phyloP scores from a whole-genome alignment of 495 filamentous ascomycete genomes.

The Lasiosphaeris hirsuta region DNA sequence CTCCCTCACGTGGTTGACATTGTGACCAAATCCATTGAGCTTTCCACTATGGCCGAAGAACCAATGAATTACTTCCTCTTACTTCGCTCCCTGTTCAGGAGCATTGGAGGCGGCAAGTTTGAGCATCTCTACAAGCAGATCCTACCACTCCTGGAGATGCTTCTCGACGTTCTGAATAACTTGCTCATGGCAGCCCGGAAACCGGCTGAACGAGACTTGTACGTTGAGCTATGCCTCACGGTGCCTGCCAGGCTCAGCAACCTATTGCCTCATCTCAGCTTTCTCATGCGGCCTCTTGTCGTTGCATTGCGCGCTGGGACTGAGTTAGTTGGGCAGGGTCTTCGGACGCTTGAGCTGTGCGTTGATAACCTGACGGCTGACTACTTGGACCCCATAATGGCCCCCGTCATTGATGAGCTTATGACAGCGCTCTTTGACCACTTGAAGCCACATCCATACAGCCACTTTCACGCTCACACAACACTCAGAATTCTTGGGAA shows the following conservation, averaged over 20 bases:
- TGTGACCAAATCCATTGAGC: constrained; percentile 90
- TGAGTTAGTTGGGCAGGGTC: constrained; percentile 89
- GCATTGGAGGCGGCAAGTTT: constrained; percentile 95
- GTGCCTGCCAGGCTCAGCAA: constrained; percentile 94
- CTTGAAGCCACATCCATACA: constrained; percentile 85
- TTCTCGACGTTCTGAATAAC: constrained; percentile 95
- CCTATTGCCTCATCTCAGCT: constrained; percentile 92
- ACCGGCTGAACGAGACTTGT: constrained; percentile 86
- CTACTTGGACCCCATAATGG: constrained; percentile 98
- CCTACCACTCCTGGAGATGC: constrained; percentile 90
- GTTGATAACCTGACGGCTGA: constrained; percentile 98
- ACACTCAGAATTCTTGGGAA: constrained; percentile 99
- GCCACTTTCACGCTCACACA: constrained; percentile 94
- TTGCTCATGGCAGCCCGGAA: constrained; percentile 84
- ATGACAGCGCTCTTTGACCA: constrained; percentile 97
- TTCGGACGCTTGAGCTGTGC: constrained; percentile 91
- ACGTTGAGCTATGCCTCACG: constrained; percentile 93
- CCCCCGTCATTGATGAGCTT: constrained; percentile 94
- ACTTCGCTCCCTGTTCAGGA: constrained; percentile 85
- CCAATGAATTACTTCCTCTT: constrained; percentile 99
- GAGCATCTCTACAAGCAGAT: constrained; percentile 98
- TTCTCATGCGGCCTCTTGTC: constrained; percentile 94
- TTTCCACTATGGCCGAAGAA: constrained; percentile 92
- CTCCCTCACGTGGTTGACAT: constrained; percentile 95
- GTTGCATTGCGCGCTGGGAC: constrained; percentile 88